Percentiles rank a stretch among this genome's conserved stretches.
These are phyloP conservation scores for Oidiodendron maius DNA, from an alignment of 495 filamentous ascomycete genomes.

Conservation along the genomic window DNA sequence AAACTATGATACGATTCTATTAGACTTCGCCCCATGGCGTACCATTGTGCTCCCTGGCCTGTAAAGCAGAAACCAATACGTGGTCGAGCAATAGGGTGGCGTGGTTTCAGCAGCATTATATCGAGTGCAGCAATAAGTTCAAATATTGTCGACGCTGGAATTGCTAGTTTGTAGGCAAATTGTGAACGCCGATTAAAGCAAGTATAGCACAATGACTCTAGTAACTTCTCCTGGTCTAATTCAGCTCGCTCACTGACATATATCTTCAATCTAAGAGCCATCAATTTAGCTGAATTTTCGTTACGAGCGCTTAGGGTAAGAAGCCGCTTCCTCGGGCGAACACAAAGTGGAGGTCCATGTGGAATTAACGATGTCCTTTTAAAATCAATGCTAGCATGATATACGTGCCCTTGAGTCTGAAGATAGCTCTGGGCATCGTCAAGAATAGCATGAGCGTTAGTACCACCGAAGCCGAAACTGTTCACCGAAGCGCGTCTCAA, in stretches of 20 bases:
- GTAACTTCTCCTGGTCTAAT: background rate
- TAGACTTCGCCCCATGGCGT: constrained; percentile 42
- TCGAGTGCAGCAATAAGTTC: background rate
- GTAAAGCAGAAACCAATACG: constrained; percentile 15
- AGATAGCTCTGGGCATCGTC: constrained; percentile 26
- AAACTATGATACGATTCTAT: background rate
- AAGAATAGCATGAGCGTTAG: constrained; percentile 51
- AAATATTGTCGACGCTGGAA: background rate
- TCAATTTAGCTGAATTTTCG: background rate
- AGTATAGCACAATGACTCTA: background rate
- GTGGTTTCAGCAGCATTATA: background rate
- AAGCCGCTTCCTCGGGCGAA: background rate
- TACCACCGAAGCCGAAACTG: constrained; percentile 50
- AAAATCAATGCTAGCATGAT: background rate
- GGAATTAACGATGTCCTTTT: no score
- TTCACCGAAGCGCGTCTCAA: background rate
- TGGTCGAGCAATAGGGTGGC: background rate
- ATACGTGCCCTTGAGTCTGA: background rate
- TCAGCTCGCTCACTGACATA: background rate
- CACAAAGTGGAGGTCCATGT: no score
- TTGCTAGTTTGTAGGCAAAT: background rate
- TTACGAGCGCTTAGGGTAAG: background rate
- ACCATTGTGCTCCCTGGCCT: constrained; percentile 40
- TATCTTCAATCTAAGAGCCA: background rate
- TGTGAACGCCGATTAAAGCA: background rate